These are phyloP conservation scores for Malassezia brasiliensis DNA, from an alignment of 1,284 basidiomycete genomes.

Conservation along the genomic window DNA sequence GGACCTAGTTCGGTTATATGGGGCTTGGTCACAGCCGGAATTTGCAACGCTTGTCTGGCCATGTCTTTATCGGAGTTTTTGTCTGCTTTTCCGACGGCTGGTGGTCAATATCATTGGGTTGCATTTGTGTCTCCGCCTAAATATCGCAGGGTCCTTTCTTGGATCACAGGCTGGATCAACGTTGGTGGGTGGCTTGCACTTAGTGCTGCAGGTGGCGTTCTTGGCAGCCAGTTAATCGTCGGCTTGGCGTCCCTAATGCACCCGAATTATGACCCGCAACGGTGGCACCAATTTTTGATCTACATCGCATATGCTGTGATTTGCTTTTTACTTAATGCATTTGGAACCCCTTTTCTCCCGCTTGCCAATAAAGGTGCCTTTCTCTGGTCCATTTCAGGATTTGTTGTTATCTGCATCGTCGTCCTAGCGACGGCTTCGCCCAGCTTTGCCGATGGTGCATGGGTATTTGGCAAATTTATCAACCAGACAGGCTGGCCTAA, in stretches of 20 bases:
- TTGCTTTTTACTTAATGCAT: slow-evolving; percentile 32
- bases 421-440: slow-evolving; percentile 45
- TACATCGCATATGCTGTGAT: slow-evolving; percentile 28
- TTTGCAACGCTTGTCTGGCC: not conserved
- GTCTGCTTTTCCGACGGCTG: slow-evolving; percentile 27
- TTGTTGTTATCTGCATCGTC: slow-evolving; percentile 49
- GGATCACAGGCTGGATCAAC: slow-evolving; percentile 31
- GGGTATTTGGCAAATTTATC: slow-evolving; percentile 50
- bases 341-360: slow-evolving; percentile 25
- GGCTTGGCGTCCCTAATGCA: slow-evolving; percentile 48
- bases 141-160: slow-evolving; percentile 33
- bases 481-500: slow-evolving; percentile 52
- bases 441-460: slow-evolving; percentile 48
- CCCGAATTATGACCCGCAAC: slow-evolving; percentile 32
- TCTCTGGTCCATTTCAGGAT: slow-evolving; percentile 48
- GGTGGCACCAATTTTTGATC: slow-evolving; percentile 35
- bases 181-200: slow-evolving; percentile 49
- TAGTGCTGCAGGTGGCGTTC: slow-evolving; percentile 35
- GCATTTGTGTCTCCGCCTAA: slow-evolving; percentile 40
- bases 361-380: slow-evolving; percentile 19
- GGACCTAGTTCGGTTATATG: slow-evolving; percentile 2
- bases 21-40: not conserved
- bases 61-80: slow-evolving; percentile 14
- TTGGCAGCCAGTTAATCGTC: slow-evolving; percentile 44
- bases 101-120: slow-evolving; percentile 50